Base-by-base conservation (phyloP, 2,329 filamentous ascomycete species). In the Aspergillus aculeatus region DNA sequence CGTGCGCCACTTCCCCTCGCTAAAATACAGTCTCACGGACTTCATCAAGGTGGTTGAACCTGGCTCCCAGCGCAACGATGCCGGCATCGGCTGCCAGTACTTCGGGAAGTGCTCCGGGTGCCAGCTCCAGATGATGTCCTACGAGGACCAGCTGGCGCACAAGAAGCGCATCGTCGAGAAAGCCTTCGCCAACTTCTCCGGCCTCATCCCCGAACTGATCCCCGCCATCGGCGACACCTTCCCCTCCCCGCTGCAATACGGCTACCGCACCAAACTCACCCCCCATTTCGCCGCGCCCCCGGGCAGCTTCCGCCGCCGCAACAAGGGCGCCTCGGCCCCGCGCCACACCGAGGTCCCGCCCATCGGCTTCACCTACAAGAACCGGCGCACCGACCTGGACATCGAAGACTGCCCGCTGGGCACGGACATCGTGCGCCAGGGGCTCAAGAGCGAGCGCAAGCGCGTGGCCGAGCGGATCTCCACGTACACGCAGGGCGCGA, bases 331-430 rank as follows among this genome's bases (percentile, higher is more conserved):
- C 32, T 82, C 70, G 81, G 77, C 55, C 68, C 72, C 64, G 67
- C 77, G 83, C 14, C 54, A 62, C 32, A 69, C 63, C 3, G 81
- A 83, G 58, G 83, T 90, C 3, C 95, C 95, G 0, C 84, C 89
- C 2, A 91, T 98, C 67, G 95, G 95, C 9, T 99, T 96, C 78
- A 95, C 92, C 83, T 82, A 84, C 63, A 98, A 97, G 77, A 91
- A 90, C n/a, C 85, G 85, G 51, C 83, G 88, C 58, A 83, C 83
- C 62, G 93, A 93, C 3, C 81, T 99, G 63, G 95, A 99, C 72
- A 98, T 99, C 64, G 95, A 99, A 75, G 93, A 98, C 73, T 99
- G 95, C 68, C 95, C 95, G 5, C 96, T 99, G 62, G 95, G 91
- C 54, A 99, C 95, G 2, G 87, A 91, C 31, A 90, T 90, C 41